Percentiles rank a stretch among this genome's conserved stretches.
Evolutionary conservation across 2,329 filamentous ascomycete species (phyloP).

Genomic region (Xylaria sp.): DNA sequence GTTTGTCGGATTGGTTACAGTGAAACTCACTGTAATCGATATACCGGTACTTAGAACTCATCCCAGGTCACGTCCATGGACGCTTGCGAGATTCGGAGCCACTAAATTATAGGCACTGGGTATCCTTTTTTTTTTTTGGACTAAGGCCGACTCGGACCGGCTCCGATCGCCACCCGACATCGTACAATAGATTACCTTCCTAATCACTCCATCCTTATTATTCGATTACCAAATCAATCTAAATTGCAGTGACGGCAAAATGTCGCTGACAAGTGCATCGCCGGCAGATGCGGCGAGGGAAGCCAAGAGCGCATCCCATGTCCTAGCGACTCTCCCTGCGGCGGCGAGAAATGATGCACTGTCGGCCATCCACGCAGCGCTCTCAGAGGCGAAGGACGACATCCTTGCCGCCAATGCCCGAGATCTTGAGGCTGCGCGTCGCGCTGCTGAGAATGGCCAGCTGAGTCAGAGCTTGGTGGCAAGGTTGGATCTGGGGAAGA

Average conservation of each 20-base stretch:
- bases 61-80: too few relatives aligned
- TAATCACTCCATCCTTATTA: not conserved
- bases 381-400: constrained; percentile 73
- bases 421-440: constrained; percentile 79
- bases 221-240: not conserved
- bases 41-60: too few relatives aligned
- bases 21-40: too few relatives aligned
- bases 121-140: constrained; percentile 21
- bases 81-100: constrained; percentile 30
- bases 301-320: constrained; percentile 83
- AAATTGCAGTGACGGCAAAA: constrained; percentile 50
- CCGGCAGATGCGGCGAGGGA: constrained; percentile 79
- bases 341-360: constrained; percentile 85
- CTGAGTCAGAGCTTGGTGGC: constrained; percentile 87
- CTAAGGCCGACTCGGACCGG: constrained; percentile 28
- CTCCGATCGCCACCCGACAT: constrained; percentile 26
- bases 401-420: constrained; percentile 88
- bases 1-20: too few relatives aligned
- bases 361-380: constrained; percentile 81
- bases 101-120: not conserved
- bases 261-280: constrained; percentile 91
- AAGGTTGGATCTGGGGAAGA: constrained; percentile 83
- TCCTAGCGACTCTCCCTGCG: constrained; percentile 81
- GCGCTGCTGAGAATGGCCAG: constrained; percentile 77
- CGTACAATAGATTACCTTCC: not conserved